Evolutionary conservation across 1,284 basidiomycete genomes (phyloP), one percentile per base, ranked within the genome.

Genomic region (Heliocybe sulcata): DNA sequence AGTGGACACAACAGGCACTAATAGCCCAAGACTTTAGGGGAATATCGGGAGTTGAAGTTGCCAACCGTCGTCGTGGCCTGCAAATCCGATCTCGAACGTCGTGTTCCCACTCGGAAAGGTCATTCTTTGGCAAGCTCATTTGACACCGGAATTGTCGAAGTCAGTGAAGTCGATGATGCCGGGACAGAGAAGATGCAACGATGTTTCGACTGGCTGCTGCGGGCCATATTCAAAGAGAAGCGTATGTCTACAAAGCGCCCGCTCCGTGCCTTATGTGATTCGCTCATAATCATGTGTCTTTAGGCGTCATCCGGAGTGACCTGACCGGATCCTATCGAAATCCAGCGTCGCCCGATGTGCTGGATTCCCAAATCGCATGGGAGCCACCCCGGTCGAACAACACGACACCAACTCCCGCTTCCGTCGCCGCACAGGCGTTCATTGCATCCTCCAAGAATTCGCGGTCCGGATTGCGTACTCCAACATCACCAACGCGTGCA

Each of bases 51-150:
- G 35, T 70, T 82, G 61, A 77, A 77, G 58, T 70, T 83, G 35
- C 79, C 87, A 4, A 70, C 77, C n/a, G 72, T 90, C 26, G 84
- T 85, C 20, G 71, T 92, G 16, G 86, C 86, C 23, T 88, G 90
- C 70, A 92, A 91, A 67, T 81, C 81, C 10, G 89, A 92, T 64
- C 68, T 85, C 27, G 72, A 75, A 19, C 73, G 71, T 35, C 71
- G 71, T 45, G 73, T 90, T n/a, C 74, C 84, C 58, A 81, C 84
- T 11, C 68, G 74, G 56, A 69, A 71, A 47, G 83, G 82, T 2
- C 63, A 74, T 25, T 69, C 69, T 25, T 65, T 80, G 42, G 69
- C 85, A 29, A 67, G 74, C 23, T 65, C 68, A 35, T 83, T 83
- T 62, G 82, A 87, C 60, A 78, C 81, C 6, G 86, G 88, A n/a